phyloP scores from a whole-genome alignment of 345 rosid genomes.

The Jatropha curcas region DNA sequence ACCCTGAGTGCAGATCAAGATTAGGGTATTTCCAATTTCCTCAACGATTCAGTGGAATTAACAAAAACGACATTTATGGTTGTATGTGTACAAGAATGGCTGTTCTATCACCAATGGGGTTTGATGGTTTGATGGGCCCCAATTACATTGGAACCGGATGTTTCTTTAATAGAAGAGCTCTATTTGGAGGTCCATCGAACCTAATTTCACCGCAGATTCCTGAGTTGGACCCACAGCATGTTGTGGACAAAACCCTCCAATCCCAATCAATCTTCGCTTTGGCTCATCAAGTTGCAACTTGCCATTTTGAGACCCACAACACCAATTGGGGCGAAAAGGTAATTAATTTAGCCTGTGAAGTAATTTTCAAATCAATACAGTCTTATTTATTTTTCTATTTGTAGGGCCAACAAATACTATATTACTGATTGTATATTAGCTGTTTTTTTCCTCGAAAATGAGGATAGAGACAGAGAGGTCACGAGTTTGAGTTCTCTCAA shows the following conservation, averaged over 20 bases:
- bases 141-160: slow-evolving; percentile 55
- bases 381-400: too few species aligned
- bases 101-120: slow-evolving; percentile 46
- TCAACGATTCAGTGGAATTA: slow-evolving; percentile 55
- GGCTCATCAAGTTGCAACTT: slow-evolving; percentile 55
- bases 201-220: slow-evolving; percentile 32
- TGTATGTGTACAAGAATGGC: too few species aligned
- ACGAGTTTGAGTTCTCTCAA: too few species aligned
- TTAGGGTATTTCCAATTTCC: slow-evolving; percentile 93
- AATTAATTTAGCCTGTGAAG: neutral
- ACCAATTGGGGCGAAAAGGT: slow-evolving; percentile 62
- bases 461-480: too few species aligned
- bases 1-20: too few species aligned
- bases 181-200: slow-evolving; percentile 50
- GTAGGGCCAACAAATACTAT: too few species aligned
- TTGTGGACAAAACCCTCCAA: slow-evolving; percentile 30
- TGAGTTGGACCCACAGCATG: slow-evolving; percentile 31
- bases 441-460: too few species aligned
- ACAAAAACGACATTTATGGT: slow-evolving; percentile 58
- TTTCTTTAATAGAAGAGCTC: slow-evolving; percentile 57
- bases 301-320: slow-evolving; percentile 53
- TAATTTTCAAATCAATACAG: too few species aligned
- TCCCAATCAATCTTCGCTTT: slow-evolving; percentile 26
- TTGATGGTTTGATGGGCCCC: slow-evolving; percentile 53
- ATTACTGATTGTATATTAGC: too few species aligned